Percentiles rank a stretch among this genome's conserved stretches.
Conservation (phyloP, 805 yeast genomes). For the Ascoidea tarda region DNA sequence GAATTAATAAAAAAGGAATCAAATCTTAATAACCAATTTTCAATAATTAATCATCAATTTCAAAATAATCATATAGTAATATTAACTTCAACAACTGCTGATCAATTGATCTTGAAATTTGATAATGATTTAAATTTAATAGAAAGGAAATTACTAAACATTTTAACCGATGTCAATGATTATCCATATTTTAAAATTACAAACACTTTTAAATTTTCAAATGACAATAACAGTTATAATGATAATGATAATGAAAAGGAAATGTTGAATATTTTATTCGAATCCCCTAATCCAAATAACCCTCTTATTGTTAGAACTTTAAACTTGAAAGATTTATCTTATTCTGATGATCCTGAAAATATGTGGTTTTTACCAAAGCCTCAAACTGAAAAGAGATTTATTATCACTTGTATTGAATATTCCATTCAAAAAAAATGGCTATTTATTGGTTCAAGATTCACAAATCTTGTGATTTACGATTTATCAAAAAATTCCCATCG, state of each 20-base stretch:
- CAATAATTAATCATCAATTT: constrained; percentile 24
- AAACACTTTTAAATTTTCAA: too few species aligned
- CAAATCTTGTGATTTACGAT: constrained; percentile 45
- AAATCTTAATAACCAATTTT: constrained; percentile 14
- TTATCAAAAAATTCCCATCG: constrained; percentile 16
- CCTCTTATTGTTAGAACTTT: constrained; percentile 32
- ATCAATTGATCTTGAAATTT: constrained; percentile 28
- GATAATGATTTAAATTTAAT: constrained; percentile 20
- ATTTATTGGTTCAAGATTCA: constrained; percentile 59
- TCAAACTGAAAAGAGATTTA: constrained; percentile 19
- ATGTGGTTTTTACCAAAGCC: constrained; percentile 13
- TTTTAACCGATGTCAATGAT: constrained; percentile 15
- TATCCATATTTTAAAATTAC: neutral
- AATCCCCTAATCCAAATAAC: constrained; percentile 55
- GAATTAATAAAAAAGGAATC: neutral
- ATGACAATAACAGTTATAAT: too few species aligned
- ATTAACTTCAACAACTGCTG: constrained; percentile 26
- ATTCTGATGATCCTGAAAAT: neutral
- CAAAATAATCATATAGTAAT: constrained; percentile 18
- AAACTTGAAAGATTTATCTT: constrained; percentile 8
- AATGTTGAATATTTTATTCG: constrained; percentile 29
- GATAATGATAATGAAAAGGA: neutral
- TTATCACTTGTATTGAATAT: constrained; percentile 40
- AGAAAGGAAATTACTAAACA: constrained; percentile 11
- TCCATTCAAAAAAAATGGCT: constrained; percentile 25